Conservation (phyloP, 495 filamentous ascomycete genomes). For the Viridothelium virens region DNA sequence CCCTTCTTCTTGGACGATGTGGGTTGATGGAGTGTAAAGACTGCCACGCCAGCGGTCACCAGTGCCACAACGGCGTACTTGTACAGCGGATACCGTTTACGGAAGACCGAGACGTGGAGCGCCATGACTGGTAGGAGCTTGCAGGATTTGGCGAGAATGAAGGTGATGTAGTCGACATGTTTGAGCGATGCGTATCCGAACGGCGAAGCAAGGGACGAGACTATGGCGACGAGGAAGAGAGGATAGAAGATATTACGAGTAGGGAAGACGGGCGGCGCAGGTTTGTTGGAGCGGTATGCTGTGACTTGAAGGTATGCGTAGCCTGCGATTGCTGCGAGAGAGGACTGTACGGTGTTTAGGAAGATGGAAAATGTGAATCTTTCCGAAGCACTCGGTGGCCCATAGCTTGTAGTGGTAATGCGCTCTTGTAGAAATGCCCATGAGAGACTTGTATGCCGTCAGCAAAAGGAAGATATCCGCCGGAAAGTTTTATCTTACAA, state of each 20-base stretch:
- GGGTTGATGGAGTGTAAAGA: slow-evolving; percentile 85
- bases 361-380: slow-evolving; percentile 89
- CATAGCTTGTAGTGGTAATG: slow-evolving; percentile 91
- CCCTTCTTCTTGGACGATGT: slow-evolving; percentile 58
- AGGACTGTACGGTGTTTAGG: slow-evolving; percentile 90
- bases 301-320: slow-evolving; percentile 69
- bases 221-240: slow-evolving; percentile 78
- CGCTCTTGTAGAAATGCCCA: slow-evolving; percentile 97
- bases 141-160: slow-evolving; percentile 95
- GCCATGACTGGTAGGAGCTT: slow-evolving; percentile 97
- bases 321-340: slow-evolving; percentile 75
- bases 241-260: slow-evolving; percentile 61
- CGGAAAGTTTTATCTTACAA: slow-evolving; percentile 58
- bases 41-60: slow-evolving; percentile 85
- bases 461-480: slow-evolving; percentile 8
- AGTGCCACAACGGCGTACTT: slow-evolving; percentile 89
- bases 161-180: slow-evolving; percentile 98
- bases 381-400: slow-evolving; percentile 46
- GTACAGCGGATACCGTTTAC: slow-evolving; percentile 82
- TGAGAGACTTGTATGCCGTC: slow-evolving; percentile 56
- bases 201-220: slow-evolving; percentile 77
- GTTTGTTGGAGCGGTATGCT: slow-evolving; percentile 30
- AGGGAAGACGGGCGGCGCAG: slow-evolving; percentile 66
- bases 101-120: slow-evolving; percentile 87
- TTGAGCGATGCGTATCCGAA: slow-evolving; percentile 90